Conservation (phyloP, 1,284 basidiomycete species). For the Boletellus dicymbophilus region DNA sequence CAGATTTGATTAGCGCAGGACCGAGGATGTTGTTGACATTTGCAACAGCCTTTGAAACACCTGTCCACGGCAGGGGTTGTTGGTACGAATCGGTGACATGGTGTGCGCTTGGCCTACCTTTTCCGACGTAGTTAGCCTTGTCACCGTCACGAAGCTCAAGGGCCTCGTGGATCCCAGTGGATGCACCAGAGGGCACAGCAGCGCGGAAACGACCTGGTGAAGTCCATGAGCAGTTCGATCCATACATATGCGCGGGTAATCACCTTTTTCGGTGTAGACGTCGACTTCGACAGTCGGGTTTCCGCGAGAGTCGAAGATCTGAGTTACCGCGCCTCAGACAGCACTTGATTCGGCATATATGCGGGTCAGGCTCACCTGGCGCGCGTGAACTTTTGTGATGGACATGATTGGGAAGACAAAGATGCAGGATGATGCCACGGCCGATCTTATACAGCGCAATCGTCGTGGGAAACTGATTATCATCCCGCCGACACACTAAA, state of each 20-base stretch:
- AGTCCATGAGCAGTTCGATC: slow-evolving; percentile 8
- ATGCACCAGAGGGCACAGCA: slow-evolving; percentile 97
- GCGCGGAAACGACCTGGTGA: slow-evolving; percentile 89
- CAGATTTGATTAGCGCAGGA: slow-evolving; percentile 87
- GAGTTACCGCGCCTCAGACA: slow-evolving; percentile 11
- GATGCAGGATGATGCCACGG: slow-evolving; percentile 11
- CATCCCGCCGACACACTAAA: slow-evolving; percentile 9
- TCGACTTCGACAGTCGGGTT: slow-evolving; percentile 98
- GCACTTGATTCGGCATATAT: slow-evolving; percentile 8
- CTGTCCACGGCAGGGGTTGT: slow-evolving; percentile 40
- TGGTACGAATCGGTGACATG: background rate
- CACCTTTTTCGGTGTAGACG: slow-evolving; percentile 84
- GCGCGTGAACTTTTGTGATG: slow-evolving; percentile 84
- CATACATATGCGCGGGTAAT: slow-evolving; percentile 18
- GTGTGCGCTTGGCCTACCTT: slow-evolving; percentile 57
- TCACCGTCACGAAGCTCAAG: slow-evolving; percentile 98
- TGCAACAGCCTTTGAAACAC: slow-evolving; percentile 91
- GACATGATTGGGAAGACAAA: slow-evolving; percentile 64
- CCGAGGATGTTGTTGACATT: slow-evolving; percentile 96
- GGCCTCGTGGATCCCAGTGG: slow-evolving; percentile 98
- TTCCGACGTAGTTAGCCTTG: slow-evolving; percentile 93
- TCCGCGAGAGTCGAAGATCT: slow-evolving; percentile 98
- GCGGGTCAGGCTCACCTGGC: slow-evolving; percentile 61
- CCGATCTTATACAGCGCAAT: slow-evolving; percentile 26
- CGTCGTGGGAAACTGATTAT: slow-evolving; percentile 36